Evolutionary conservation across 352 stramenopile genomes (phyloP), one percentile per base, ranked within the genome.

Genomic region (Phytophthora niederhauseri): DNA sequence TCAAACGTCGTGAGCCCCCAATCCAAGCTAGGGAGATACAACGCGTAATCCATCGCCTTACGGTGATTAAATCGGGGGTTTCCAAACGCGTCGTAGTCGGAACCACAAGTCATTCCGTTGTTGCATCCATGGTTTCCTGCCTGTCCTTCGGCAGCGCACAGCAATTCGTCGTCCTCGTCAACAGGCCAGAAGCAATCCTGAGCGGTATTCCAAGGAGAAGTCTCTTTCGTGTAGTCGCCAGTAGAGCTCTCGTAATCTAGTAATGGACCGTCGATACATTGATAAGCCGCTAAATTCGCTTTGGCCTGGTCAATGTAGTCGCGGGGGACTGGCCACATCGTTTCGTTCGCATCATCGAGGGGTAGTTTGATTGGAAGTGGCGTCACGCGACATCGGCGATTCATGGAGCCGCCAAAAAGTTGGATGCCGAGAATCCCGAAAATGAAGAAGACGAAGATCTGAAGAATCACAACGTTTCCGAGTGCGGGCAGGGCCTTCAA

Each of bases 1-100:
- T 99, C 95, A 72, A 98, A 99, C n/a, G 76, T 94, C 1, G 93
- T 97, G 41, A 95, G 97, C 0, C 96, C 96, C 72, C 81, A 98
- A 50, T 98, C 93, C 0, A 97, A 63, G 19, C 72, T 72, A 0
- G 62, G 48, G 9, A 63, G 70, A 68, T 94, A 97, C 2, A 89
- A 68, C 3, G 78, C 84, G 22, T 81, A 66, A 7, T 87, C 58
- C 72, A 83, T 91, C 7, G 81, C 82, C 1, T 75, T 71, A 0
- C 60, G 9, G 34, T 77, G 73, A 28, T 53, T 63, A 61, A 97
- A 96, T 15, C 88, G 81, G 19, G 57, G 68, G 34, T 93, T 94
- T 8, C 84, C 89, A 46, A 82, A 90, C 3, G 68, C 73, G 59
- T 95, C 87, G 46, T 82, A 95, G 60, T 93, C 77, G 2, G 86